phyloP scores from a whole-genome alignment of 2,329 filamentous ascomycete genomes.

The Thelonectria olida region DNA sequence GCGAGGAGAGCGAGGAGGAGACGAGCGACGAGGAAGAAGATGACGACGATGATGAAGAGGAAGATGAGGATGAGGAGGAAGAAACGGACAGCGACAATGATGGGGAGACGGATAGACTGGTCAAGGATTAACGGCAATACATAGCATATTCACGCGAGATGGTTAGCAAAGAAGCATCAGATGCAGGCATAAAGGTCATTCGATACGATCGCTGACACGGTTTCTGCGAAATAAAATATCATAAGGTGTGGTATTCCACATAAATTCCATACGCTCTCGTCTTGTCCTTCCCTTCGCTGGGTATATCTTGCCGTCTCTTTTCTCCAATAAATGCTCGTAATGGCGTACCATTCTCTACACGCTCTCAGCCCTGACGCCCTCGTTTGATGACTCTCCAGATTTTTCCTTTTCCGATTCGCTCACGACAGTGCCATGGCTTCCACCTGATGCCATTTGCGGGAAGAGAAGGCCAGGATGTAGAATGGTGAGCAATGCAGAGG shows the following conservation, averaged over 20 bases:
- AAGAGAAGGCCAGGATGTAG: conserved; percentile 66
- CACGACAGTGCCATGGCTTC: conserved; percentile 31
- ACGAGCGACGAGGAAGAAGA: conserved; percentile 60
- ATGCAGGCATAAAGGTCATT: background rate
- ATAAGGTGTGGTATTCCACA: background rate
- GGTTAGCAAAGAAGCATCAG: background rate
- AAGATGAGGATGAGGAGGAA: conserved; percentile 59
- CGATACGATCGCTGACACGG: background rate
- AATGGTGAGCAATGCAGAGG: conserved; percentile 57
- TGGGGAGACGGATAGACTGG: conserved; percentile 55
- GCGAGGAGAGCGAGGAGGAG: conserved; percentile 61
- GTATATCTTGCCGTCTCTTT: background rate
- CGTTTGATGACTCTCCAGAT: conserved; percentile 39
- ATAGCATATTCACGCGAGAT: conserved; percentile 23
- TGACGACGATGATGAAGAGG: conserved; percentile 61
- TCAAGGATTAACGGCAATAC: conserved; percentile 47
- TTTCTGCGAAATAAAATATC: background rate
- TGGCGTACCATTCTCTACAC: conserved; percentile 17
- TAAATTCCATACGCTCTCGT: no score
- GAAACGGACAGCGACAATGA: conserved; percentile 60
- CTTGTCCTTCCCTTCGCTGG: background rate
- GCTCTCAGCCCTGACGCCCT: conserved; percentile 33
- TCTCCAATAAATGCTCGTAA: background rate
- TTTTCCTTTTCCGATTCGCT: conserved; percentile 39
- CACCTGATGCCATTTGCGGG: conserved; percentile 58